Evolutionary conservation across 805 yeast genomes (phyloP).

Genomic region (Candida argentea): DNA sequence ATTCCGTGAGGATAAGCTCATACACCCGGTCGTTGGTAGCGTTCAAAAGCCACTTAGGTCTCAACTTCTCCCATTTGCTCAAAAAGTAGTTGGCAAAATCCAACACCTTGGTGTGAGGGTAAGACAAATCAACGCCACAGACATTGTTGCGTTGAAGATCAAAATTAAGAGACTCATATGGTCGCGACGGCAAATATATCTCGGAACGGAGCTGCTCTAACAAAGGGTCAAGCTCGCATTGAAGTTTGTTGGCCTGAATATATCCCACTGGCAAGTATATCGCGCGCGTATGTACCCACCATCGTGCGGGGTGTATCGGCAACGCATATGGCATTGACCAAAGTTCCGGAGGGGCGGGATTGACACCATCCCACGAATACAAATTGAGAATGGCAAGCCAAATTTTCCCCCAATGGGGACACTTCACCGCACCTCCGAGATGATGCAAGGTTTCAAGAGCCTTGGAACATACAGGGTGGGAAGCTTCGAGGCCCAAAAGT

Average conservation of each 20-base stretch:
- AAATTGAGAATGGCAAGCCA: conserved; percentile 77
- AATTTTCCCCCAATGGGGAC: conserved; percentile 97
- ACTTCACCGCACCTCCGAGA: conserved; percentile 82
- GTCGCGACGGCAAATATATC: conserved; percentile 46
- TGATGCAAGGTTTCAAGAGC: conserved; percentile 62
- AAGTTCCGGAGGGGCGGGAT: conserved; percentile 95
- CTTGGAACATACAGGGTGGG: conserved; percentile 67
- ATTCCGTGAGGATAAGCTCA: conserved; percentile 62
- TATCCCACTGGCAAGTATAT: conserved; percentile 85
- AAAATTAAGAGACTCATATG: conserved; percentile 63
- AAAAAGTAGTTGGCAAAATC: conserved; percentile 52
- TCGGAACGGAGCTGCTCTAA: conserved; percentile 62
- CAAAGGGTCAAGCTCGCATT: conserved; percentile 55
- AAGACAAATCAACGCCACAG: conserved; percentile 86
- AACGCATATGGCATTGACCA: conserved; percentile 77
- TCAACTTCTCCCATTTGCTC: conserved; percentile 56
- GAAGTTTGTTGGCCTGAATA: conserved; percentile 44
- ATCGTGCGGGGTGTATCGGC: conserved; percentile 87
- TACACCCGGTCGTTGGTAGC: conserved; percentile 44
- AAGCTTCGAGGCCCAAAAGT: conserved; percentile 61
- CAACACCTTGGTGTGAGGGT: conserved; percentile 73
- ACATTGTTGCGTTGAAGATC: conserved; percentile 66
- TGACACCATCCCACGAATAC: conserved; percentile 93
- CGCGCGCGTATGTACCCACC: conserved; percentile 99
- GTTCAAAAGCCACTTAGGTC: conserved; percentile 66